Base-by-base conservation (phyloP, 1,139 yeast species). In the Yamadazyma trypodendri region DNA sequence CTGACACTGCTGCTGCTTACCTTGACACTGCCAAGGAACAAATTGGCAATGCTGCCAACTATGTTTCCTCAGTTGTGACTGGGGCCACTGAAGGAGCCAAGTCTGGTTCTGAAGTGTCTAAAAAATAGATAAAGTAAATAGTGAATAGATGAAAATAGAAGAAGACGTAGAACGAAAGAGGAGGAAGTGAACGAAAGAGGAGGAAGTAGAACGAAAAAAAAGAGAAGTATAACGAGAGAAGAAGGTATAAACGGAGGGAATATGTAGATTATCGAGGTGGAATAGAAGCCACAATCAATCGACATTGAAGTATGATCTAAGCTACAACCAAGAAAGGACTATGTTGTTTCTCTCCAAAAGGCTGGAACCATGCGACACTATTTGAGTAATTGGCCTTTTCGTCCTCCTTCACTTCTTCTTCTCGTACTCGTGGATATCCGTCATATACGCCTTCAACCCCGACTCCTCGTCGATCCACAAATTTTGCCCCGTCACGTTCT, bases 41-140 rank as follows among this genome's bases (percentile, higher is more conserved):
- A 50, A 67, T 79, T 42, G 69, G 72, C 41, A 77, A 76, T 34
- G 86, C 86, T 51, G 81, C 79, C 40, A 74, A 77, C 56, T 79
- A 78, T 61, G 76, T 80, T 35, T 72, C 82, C 22, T 70, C 72
- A 41, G 74, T 72, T 35, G 66, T 79, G 34, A 66, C 79, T 46
- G 86, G 86, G 58, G 85, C 83, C 45, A 62, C 68, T 41, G 79
- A 74, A 58, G 79, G 79, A 52, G 78, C 78, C 42, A 61, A 72
- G 54, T 58, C 65, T 31, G 81, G 75, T 42, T 68, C 68, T 44
- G 68, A 67, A 14, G 42, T 53, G 32, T 10, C 31, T 15, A 62
- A 60, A 55, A 60, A 39, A 22, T 40, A 36, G 20, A 34, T 35
- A 31, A n/a, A 9, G 11, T 23, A 27, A n/a, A 23, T 7, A 7